phyloP scores from a whole-genome alignment of 768 basidiomycete genomes.

The Pleurotus citrinopileatus region DNA sequence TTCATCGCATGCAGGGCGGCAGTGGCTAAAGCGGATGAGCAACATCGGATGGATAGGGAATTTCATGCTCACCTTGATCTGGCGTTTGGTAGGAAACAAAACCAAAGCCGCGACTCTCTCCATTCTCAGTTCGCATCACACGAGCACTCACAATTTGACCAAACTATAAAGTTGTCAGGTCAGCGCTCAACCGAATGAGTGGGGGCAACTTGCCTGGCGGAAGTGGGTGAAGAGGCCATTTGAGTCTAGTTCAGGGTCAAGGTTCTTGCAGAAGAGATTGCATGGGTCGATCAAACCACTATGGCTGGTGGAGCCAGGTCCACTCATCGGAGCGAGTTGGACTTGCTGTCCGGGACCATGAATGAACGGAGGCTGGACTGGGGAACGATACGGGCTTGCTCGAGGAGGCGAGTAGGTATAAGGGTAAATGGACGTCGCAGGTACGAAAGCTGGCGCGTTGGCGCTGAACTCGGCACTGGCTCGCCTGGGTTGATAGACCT shows the following conservation, averaged over 20 bases:
- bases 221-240: constrained; percentile 84
- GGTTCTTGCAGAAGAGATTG: constrained; percentile 90
- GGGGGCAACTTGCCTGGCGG: constrained; percentile 67
- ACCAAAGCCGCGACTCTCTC: constrained; percentile 84
- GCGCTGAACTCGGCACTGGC: constrained; percentile 70
- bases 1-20: constrained; percentile 83
- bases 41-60: constrained; percentile 4
- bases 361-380: constrained; percentile 56
- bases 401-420: constrained; percentile 79
- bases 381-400: constrained; percentile 44
- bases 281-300: constrained; percentile 89
- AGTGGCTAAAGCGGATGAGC: constrained; percentile 42
- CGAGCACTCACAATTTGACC: constrained; percentile 92
- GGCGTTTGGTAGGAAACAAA: constrained; percentile 87
- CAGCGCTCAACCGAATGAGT: no score
- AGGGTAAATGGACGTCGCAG: constrained; percentile 59
- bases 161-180: no score
- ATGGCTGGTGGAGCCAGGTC: constrained; percentile 80
- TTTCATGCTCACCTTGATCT: constrained; percentile 58
- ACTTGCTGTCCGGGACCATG: constrained; percentile 92
- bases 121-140: constrained; percentile 85
- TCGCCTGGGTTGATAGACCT: constrained; percentile 69
- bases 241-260: constrained; percentile 83
- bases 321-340: constrained; percentile 69
- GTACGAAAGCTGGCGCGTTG: constrained; percentile 74